These are phyloP conservation scores for Cytospora schulzeri DNA, from an alignment of 2,329 filamentous ascomycete species.

Conservation along the genomic window DNA sequence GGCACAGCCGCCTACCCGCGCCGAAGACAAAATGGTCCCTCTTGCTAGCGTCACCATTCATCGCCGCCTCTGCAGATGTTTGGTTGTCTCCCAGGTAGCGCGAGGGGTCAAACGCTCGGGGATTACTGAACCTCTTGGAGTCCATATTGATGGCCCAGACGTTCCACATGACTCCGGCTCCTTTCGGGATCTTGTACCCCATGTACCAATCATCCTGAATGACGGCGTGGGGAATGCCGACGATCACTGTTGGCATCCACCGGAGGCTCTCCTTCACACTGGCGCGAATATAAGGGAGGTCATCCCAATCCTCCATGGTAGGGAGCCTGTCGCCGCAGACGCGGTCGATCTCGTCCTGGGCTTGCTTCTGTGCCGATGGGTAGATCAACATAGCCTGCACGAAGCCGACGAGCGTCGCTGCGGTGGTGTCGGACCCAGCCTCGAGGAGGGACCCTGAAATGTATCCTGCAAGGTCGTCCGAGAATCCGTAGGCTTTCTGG, in stretches of 20 bases:
- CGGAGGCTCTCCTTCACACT: slow-evolving; percentile 47
- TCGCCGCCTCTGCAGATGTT: slow-evolving; percentile 33
- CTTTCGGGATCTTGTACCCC: slow-evolving; percentile 49
- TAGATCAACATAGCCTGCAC: slow-evolving; percentile 50
- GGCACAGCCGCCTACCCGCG: slow-evolving; percentile 59
- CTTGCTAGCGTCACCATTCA: slow-evolving; percentile 38
- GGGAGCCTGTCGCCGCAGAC: slow-evolving; percentile 46
- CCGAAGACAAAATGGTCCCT: slow-evolving; percentile 59
- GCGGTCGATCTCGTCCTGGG: slow-evolving; percentile 44
- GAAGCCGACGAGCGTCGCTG: slow-evolving; percentile 44
- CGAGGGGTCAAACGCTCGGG: slow-evolving; percentile 45
- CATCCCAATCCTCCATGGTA: slow-evolving; percentile 39
- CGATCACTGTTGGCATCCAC: slow-evolving; percentile 46
- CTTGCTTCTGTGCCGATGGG: slow-evolving; percentile 44
- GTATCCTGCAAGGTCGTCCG: slow-evolving; percentile 39
- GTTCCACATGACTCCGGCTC: slow-evolving; percentile 43
- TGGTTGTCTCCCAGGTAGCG: slow-evolving; percentile 38
- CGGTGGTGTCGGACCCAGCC: slow-evolving; percentile 48
- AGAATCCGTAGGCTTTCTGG: slow-evolving; percentile 31
- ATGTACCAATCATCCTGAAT: slow-evolving; percentile 46
- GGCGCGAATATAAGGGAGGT: slow-evolving; percentile 46
- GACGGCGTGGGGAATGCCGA: slow-evolving; percentile 46
- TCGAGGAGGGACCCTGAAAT: slow-evolving; percentile 42
- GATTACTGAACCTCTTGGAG: slow-evolving; percentile 42
- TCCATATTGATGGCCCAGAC: slow-evolving; percentile 50